phyloP scores from a whole-genome alignment of 768 basidiomycete species.

The Rhodocollybia butyracea region DNA sequence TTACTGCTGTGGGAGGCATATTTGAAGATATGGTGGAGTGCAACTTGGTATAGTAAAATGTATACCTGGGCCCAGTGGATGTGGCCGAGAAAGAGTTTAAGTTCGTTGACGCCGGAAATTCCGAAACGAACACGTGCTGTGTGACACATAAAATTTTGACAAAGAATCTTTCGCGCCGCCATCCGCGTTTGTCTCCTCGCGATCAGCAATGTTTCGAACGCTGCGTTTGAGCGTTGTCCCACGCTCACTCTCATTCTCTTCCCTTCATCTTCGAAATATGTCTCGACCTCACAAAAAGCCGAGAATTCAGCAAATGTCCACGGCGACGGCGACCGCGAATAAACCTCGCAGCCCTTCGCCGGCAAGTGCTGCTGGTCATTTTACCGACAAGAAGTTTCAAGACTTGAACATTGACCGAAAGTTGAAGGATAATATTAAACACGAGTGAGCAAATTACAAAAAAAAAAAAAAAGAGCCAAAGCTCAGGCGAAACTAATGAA shows the following conservation, averaged over 20 bases:
- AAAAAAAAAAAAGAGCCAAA: neutral
- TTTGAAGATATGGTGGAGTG: too few relatives aligned
- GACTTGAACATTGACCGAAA: conserved; percentile 33
- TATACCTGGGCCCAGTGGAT: neutral
- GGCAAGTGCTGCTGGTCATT: conserved; percentile 23
- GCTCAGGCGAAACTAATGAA: neutral
- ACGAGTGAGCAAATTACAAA: conserved; percentile 31
- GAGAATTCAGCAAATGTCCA: neutral
- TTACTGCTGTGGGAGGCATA: neutral
- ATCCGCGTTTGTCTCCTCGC: too few relatives aligned
- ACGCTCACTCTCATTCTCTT: neutral
- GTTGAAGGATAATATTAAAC: conserved; percentile 38
- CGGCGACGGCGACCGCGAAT: neutral
- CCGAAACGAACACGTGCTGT: neutral
- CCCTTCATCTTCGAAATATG: neutral
- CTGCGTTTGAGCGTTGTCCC: neutral
- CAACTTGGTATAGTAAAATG: neutral
- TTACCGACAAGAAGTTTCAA: conserved; percentile 23
- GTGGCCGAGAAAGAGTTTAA: neutral
- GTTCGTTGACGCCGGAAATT: neutral
- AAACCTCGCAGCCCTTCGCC: neutral
- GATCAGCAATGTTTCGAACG: too few relatives aligned
- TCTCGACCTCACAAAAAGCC: neutral
- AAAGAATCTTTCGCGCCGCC: neutral
- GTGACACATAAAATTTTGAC: too few relatives aligned